phyloP scores from a whole-genome alignment of 2,329 filamentous ascomycete species.

The Parastagonospora nodorum region DNA sequence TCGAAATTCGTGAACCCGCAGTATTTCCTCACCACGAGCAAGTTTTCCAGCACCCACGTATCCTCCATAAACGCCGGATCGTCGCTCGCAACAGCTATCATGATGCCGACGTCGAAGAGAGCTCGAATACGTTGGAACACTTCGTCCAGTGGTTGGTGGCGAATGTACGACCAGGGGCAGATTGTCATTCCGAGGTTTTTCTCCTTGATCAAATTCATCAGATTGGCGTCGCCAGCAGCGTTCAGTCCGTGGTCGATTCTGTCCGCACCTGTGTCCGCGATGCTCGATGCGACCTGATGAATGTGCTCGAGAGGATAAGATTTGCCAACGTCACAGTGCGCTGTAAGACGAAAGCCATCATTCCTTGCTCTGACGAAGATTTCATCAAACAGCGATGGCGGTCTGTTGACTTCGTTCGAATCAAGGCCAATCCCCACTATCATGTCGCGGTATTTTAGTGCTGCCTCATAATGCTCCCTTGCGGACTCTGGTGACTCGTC shows the following conservation, averaged over 20 bases:
- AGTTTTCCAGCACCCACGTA: conserved; percentile 55
- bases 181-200: conserved; percentile 48
- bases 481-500: conserved; percentile 43
- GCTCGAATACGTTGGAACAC: conserved; percentile 42
- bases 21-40: conserved; percentile 51
- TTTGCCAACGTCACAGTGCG: conserved; percentile 59
- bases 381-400: conserved; percentile 1
- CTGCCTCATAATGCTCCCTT: conserved; percentile 44
- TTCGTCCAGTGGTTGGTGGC: conserved; percentile 44
- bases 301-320: conserved; percentile 55
- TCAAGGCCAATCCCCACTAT: conserved; percentile 55
- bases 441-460: conserved; percentile 43
- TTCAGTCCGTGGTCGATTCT: conserved; percentile 53
- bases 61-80: conserved; percentile 58
- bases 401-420: conserved; percentile 53
- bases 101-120: conserved; percentile 49
- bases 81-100: conserved; percentile 33
- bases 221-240: conserved; percentile 39
- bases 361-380: conserved; percentile 27
- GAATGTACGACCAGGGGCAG: conserved; percentile 51
- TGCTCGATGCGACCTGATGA: conserved; percentile 31
- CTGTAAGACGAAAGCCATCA: conserved; percentile 54
- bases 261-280: conserved; percentile 40
- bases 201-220: conserved; percentile 41
- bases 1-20: conserved; percentile 50